A percentile compares a stretch with the other conserved stretches of the same genome.
phyloP scores from a whole-genome alignment of 2,329 filamentous ascomycete species.

The Orbilia oligospora region DNA sequence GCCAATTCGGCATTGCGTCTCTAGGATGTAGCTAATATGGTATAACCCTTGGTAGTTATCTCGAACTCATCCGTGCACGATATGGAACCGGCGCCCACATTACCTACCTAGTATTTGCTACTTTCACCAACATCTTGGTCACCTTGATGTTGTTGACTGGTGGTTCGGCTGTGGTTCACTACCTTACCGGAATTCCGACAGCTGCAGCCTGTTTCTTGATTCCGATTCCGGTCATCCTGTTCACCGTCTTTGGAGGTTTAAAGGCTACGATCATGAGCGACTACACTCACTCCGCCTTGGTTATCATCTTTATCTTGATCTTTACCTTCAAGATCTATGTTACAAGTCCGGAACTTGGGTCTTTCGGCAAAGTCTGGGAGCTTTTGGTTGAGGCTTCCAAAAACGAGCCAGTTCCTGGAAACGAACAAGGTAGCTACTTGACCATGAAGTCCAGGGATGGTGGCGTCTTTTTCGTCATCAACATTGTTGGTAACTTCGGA shows the following conservation, averaged over 20 bases:
- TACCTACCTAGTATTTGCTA: constrained; percentile 84
- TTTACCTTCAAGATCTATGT: constrained; percentile 88
- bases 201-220: constrained; percentile 87
- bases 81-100: constrained; percentile 81
- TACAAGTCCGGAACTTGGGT: constrained; percentile 79
- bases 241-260: constrained; percentile 72
- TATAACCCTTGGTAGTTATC: constrained; percentile 38
- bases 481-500: constrained; percentile 86
- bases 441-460: constrained; percentile 88
- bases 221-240: constrained; percentile 83
- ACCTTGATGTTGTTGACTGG: constrained; percentile 91
- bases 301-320: constrained; percentile 86
- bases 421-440: constrained; percentile 84
- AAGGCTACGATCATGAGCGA: constrained; percentile 85
- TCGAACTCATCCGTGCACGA: constrained; percentile 82
- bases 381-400: constrained; percentile 78
- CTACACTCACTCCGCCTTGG: constrained; percentile 87
- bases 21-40: constrained; percentile 16
- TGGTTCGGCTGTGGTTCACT: constrained; percentile 80
- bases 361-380: constrained; percentile 83
- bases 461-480: constrained; percentile 91
- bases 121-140: constrained; percentile 88
- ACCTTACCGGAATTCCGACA: constrained; percentile 81
- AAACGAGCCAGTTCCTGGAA: constrained; percentile 82
- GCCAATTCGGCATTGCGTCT: neutral